Base-by-base conservation (phyloP, 129 eudicot species). In the Mikania micrantha region DNA sequence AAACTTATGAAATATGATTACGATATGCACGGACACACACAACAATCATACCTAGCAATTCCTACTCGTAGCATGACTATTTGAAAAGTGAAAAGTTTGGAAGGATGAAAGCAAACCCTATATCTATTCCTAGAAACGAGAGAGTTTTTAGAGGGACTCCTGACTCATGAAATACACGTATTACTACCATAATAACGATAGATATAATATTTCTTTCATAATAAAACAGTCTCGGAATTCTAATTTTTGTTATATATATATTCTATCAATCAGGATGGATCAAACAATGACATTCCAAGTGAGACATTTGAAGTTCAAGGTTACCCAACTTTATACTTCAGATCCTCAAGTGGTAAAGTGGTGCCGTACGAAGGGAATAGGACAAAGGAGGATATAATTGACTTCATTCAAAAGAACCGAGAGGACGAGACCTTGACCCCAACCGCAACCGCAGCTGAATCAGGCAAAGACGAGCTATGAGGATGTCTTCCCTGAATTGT, bases 291-390 rank as follows among this genome's bases (percentile, higher is more conserved):
- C 74, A 49, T 78, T 52, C 90, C 95, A 22, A 63, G 47, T 13
- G 93, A 84, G 5, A 19, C 62, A 4, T 93, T 93, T 39, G 90
- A 86, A 12, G 85, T 93, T 31, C 74, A 88, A 86, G 96, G 96
- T 42, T 93, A 84, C 84, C 98, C 98, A 5, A 86, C 98, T 6
- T n/a, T 93, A 36, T 93, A 88, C 78, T 89, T 93, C 70, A 84
- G 75, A 77, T 67, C 96, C 28, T 82, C 96, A 45, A 81, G 84
- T 64, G 98, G 98, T 42, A 79, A 84, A 27, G 41, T 89, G 38
- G 22, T 76, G 45, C 80, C 67, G 12, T 89, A 93, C 65, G 88
- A 82, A 17, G 98, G 98, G 15, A 82, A 79, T 44, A 80, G 96
- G 54, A 87, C 96, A 15, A 88, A 93, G 83, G 96, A 88, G 59